Evolutionary conservation across 2,329 filamentous ascomycete species (phyloP).

Genomic region (Colletotrichum orchidophilum): DNA sequence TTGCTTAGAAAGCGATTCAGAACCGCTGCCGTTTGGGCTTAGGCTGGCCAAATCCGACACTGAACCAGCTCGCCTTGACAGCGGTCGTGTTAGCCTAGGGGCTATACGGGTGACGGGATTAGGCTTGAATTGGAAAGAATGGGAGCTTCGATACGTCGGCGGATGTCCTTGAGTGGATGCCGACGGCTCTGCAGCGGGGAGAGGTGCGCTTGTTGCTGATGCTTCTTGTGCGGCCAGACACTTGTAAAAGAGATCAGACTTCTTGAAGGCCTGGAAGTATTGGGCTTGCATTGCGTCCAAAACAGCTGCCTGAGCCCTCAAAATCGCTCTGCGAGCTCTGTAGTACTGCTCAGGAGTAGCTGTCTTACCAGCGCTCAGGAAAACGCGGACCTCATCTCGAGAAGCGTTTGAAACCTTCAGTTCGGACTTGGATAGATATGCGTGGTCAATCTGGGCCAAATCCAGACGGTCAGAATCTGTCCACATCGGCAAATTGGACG

Average conservation of each 20-base stretch:
- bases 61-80: constrained; percentile 56
- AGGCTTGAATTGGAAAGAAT: constrained; percentile 55
- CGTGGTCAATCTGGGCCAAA: constrained; percentile 89
- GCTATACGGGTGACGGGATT: constrained; percentile 55
- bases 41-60: constrained; percentile 55
- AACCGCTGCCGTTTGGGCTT: constrained; percentile 47
- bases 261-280: constrained; percentile 87
- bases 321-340: constrained; percentile 80
- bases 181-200: constrained; percentile 18
- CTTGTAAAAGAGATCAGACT: constrained; percentile 95
- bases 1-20: constrained; percentile 52
- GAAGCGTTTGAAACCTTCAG: constrained; percentile 78
- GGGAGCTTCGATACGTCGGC: constrained; percentile 37
- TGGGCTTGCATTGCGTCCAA: constrained; percentile 85
- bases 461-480: constrained; percentile 86
- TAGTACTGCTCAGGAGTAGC: constrained; percentile 86
- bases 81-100: constrained; percentile 52
- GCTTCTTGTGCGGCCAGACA: constrained; percentile 89
- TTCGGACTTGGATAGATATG: constrained; percentile 84
- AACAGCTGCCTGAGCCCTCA: constrained; percentile 83
- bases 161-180: constrained; percentile 12
- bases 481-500: constrained; percentile 74
- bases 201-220: constrained; percentile 44
- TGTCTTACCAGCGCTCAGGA: constrained; percentile 79
- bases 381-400: constrained; percentile 76